A percentile compares a stretch with the other conserved stretches of the same genome.
Evolutionary conservation across 495 filamentous ascomycete genomes (phyloP).

Genomic region (Apodospora peruviana): DNA sequence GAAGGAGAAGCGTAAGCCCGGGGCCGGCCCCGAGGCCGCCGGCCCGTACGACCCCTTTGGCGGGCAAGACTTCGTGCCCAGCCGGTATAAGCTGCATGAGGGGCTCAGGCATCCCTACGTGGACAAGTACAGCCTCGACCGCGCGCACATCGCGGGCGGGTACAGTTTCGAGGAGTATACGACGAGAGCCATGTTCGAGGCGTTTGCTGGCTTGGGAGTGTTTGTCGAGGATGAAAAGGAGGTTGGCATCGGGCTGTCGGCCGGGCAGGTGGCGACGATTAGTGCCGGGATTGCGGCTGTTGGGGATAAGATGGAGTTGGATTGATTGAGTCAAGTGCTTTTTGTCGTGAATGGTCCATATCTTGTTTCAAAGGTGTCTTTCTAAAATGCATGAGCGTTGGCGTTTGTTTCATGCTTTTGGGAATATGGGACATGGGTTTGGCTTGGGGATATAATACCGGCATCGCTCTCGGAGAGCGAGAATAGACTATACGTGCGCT

Average conservation of each 20-base stretch:
- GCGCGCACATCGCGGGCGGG: slow-evolving; percentile 63
- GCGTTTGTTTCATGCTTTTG: not conserved
- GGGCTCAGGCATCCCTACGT: slow-evolving; percentile 60
- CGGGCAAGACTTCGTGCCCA: slow-evolving; percentile 59
- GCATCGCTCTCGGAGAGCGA: too few species aligned
- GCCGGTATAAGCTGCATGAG: slow-evolving; percentile 60
- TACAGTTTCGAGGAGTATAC: slow-evolving; percentile 80
- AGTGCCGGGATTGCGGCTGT: slow-evolving; percentile 30
- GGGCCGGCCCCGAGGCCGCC: slow-evolving; percentile 23
- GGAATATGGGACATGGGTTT: too few species aligned
- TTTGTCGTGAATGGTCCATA: not conserved
- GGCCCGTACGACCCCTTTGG: slow-evolving; percentile 87
- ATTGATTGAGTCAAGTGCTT: slow-evolving; percentile 21
- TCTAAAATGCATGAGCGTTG: not conserved
- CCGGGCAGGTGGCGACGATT: slow-evolving; percentile 27
- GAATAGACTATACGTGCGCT: too few species aligned
- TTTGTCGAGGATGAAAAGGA: slow-evolving; percentile 77
- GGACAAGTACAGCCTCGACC: slow-evolving; percentile 20
- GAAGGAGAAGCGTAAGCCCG: slow-evolving; percentile 50
- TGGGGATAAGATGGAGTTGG: slow-evolving; percentile 39
- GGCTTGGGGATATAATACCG: too few species aligned
- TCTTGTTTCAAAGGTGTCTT: not conserved
- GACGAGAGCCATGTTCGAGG: slow-evolving; percentile 72
- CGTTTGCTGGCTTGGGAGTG: slow-evolving; percentile 77
- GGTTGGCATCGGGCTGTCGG: slow-evolving; percentile 20